A percentile compares a stretch with the other conserved stretches of the same genome.
These are phyloP conservation scores for Bisporella sp. DNA, from an alignment of 2,329 filamentous ascomycete species.

Conservation along the genomic window DNA sequence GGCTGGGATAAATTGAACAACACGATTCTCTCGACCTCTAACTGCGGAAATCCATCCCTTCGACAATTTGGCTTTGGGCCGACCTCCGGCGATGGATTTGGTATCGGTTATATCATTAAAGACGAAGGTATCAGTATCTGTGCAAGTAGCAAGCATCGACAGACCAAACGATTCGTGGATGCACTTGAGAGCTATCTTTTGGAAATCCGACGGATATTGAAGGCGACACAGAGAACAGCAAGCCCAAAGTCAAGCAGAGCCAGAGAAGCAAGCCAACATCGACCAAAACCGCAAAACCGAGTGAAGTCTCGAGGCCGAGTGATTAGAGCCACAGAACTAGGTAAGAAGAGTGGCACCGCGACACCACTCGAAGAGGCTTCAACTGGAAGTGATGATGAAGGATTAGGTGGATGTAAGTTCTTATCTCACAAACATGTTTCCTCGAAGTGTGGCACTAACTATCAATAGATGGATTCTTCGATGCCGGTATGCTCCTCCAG, in stretches of 20 bases:
- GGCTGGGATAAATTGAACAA: constrained; percentile 96
- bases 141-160: constrained; percentile 85
- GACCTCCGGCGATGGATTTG: constrained; percentile 88
- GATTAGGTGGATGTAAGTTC: constrained; percentile 84
- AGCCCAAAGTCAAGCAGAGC: constrained; percentile 47
- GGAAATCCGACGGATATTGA: constrained; percentile 79
- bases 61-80: constrained; percentile 96
- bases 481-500: constrained; percentile 88
- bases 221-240: constrained; percentile 54
- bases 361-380: constrained; percentile 64
- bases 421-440: not conserved
- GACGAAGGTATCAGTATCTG: constrained; percentile 87
- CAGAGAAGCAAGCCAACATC: constrained; percentile 45
- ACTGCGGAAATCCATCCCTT: constrained; percentile 92
- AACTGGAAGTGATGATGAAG: constrained; percentile 75
- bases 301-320: constrained; percentile 68
- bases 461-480: constrained; percentile 83
- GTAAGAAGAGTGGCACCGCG: constrained; percentile 40
- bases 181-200: constrained; percentile 84
- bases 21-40: constrained; percentile 93
- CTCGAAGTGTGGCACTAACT: constrained; percentile 1
- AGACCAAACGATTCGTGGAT: constrained; percentile 85
- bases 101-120: constrained; percentile 99
- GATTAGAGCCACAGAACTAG: constrained; percentile 50
- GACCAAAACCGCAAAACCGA: constrained; percentile 31